Base-by-base conservation (phyloP, 495 filamentous ascomycete species). In the Jackrogersella multiformis region DNA sequence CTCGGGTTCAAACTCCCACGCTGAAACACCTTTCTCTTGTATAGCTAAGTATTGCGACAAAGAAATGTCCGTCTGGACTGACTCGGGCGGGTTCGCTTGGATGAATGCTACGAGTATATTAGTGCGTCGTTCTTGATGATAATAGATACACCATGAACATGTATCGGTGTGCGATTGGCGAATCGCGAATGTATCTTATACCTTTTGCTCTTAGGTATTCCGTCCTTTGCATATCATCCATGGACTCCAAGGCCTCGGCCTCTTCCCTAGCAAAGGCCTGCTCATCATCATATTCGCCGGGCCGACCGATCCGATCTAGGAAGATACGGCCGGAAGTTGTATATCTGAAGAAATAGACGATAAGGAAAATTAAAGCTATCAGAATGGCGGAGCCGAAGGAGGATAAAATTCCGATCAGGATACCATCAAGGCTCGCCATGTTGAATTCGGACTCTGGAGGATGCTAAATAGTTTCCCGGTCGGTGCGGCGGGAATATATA, bases 1-100 rank as follows among this genome's bases (percentile, higher is more conserved):
- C 77, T 99, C 95, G 2, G 95, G 94, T 75, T 97, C 94, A 64
- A 99, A 99, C 76, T 98, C 95, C 95, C 95, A 99, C 7, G 95
- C 95, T 5, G 94, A 96, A 18, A 99, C 95, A 49, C 95, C 95
- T 76, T 99, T 99, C 77, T 99, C 95, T 80, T 99, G 95, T 67
- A 99, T 99, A 24, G 96, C 95, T 45, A 99, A 83, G 73, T 96
- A 98, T 76, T 99, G 95, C 38, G 96, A 97, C 61, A 99, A 79
- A 24, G 95, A 97, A 61, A 99, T 99, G 71, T 99, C 95, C 64
- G 95, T 99, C 70, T 94, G 92, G 64, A 92, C 80, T 0, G 96
- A 98, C 75, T 98, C 95, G 68, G 95, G 92, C 1, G 96, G 96
- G 73, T 99, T 97, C 32, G 89, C 92, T 81, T 95, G 89, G 64